Conservation (phyloP, 345 rosid species). For the Citrus maxima region DNA sequence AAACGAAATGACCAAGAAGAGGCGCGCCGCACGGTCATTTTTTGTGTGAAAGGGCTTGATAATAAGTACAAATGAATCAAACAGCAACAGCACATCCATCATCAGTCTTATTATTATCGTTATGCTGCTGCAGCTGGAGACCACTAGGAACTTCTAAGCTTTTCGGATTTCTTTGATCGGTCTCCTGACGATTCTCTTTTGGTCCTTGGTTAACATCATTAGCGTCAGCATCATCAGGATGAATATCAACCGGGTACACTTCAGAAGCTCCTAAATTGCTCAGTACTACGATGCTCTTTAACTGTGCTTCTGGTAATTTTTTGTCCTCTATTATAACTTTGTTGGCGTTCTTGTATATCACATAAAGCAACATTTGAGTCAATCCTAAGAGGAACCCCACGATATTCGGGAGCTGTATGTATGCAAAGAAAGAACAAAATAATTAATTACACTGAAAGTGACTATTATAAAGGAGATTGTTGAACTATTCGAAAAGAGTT, state of each 20-base stretch:
- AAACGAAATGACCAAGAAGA: neutral
- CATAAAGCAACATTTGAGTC: conserved; percentile 66
- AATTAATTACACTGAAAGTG: neutral
- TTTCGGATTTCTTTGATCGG: conserved; percentile 3
- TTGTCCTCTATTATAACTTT: conserved; percentile 22
- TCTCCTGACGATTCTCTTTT: conserved; percentile 1
- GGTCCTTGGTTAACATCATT: neutral
- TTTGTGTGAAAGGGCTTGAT: neutral
- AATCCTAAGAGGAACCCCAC: conserved; percentile 69
- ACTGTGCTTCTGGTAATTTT: conserved; percentile 24
- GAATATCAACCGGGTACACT: conserved; percentile 25
- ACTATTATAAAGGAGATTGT: neutral
- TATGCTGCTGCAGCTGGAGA: neutral
- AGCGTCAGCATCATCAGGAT: neutral
- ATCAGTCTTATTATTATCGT: neutral
- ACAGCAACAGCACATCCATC: conserved; percentile 25
- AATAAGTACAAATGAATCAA: conserved; percentile 17
- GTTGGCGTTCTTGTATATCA: conserved; percentile 40
- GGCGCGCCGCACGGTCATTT: neutral
- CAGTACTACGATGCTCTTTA: conserved; percentile 20
- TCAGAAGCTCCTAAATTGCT: conserved; percentile 24
- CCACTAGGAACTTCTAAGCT: conserved; percentile 17
- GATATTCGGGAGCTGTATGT: conserved; percentile 66
- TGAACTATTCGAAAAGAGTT: neutral
- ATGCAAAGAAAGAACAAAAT: neutral